phyloP scores from a whole-genome alignment of 2,329 filamentous ascomycete species.

The Neonectria sp. region DNA sequence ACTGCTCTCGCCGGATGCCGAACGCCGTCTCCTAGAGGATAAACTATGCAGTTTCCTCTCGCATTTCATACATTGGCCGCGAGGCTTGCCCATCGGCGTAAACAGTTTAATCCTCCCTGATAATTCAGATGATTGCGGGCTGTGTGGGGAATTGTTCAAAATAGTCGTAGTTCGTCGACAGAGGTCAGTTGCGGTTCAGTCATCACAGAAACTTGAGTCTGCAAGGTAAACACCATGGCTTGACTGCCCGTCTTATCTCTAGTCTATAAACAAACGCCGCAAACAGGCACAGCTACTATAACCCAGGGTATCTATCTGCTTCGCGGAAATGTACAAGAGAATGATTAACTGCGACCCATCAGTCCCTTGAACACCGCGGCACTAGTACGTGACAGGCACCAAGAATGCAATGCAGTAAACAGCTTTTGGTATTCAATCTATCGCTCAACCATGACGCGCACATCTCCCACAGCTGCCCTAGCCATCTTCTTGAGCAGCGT shows the following conservation, averaged over 20 bases:
- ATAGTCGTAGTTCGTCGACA: neutral
- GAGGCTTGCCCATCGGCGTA: too few species aligned
- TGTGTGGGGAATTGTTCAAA: neutral
- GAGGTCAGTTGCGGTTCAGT: neutral
- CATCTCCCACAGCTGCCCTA: constrained; percentile 79
- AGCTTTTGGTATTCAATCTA: constrained; percentile 32
- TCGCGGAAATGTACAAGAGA: neutral
- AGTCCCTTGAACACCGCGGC: neutral
- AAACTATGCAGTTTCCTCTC: too few species aligned
- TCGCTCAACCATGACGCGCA: constrained; percentile 65
- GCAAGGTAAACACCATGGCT: neutral
- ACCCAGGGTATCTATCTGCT: neutral
- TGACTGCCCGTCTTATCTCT: neutral
- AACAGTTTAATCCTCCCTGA: neutral
- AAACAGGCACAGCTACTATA: neutral
- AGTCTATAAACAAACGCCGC: neutral
- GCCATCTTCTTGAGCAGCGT: constrained; percentile 89
- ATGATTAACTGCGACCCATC: neutral
- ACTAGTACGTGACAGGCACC: neutral
- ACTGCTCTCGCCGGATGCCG: too few species aligned
- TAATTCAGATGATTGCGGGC: neutral
- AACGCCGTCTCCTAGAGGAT: too few species aligned
- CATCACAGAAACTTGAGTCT: neutral
- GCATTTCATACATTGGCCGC: too few species aligned
- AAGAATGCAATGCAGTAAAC: neutral